Evolutionary conservation across 768 basidiomycete genomes (phyloP).

Genomic region (Leccinum barrowsii): DNA sequence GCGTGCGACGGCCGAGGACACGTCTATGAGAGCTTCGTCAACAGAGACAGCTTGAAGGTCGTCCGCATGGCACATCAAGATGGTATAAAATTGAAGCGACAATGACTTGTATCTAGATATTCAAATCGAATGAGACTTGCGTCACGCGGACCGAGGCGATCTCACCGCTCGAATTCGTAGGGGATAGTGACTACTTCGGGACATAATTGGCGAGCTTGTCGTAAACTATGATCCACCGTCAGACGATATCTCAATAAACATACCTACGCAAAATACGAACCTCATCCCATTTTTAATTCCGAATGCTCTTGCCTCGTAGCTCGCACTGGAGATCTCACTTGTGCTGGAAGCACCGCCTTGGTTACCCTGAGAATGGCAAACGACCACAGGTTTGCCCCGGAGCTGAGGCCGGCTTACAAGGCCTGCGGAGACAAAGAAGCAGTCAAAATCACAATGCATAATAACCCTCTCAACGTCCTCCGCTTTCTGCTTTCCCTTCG

Average conservation of each 20-base stretch:
- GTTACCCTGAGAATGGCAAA: slow-evolving; percentile 87
- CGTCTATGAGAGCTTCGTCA: slow-evolving; percentile 93
- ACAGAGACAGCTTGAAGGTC: slow-evolving; percentile 94
- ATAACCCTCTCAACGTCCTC: slow-evolving; percentile 57
- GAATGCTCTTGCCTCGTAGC: slow-evolving; percentile 87
- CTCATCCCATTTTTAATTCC: slow-evolving; percentile 96
- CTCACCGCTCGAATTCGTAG: slow-evolving; percentile 87
- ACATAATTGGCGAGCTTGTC: slow-evolving; percentile 76
- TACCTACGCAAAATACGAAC: slow-evolving; percentile 37
- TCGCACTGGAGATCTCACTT: slow-evolving; percentile 91
- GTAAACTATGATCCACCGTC: slow-evolving; percentile 47
- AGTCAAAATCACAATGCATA: slow-evolving; percentile 95
- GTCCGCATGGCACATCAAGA: slow-evolving; percentile 85
- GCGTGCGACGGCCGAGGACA: slow-evolving; percentile 57
- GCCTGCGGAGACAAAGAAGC: slow-evolving; percentile 95
- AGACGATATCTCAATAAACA: neutral
- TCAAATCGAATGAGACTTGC: neutral
- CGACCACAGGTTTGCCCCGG: slow-evolving; percentile 85
- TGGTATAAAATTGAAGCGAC: slow-evolving; percentile 88
- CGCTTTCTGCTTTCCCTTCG: slow-evolving; percentile 51
- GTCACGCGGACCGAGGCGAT: neutral
- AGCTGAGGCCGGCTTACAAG: slow-evolving; percentile 75
- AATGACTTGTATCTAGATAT: slow-evolving; percentile 72
- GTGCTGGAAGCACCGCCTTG: slow-evolving; percentile 77
- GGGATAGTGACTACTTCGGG: slow-evolving; percentile 73